phyloP scores from a whole-genome alignment of 768 basidiomycete species.

The Pleurotus ostreatus region DNA sequence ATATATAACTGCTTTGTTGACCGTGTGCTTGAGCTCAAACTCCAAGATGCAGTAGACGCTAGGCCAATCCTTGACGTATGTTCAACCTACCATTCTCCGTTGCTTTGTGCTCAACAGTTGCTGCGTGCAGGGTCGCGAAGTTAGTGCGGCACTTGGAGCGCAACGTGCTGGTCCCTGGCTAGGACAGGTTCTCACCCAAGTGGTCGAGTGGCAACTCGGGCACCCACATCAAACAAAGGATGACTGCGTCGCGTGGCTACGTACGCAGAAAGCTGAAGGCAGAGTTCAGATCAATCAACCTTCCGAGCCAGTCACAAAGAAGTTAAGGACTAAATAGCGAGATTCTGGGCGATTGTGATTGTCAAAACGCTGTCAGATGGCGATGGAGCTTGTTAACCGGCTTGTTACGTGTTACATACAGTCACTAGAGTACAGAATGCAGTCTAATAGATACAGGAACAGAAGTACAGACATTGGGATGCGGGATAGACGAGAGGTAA shows the following conservation, averaged over 20 bases:
- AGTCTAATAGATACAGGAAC: constrained; percentile 5
- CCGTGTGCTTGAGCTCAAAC: constrained; percentile 55
- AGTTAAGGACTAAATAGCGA: constrained; percentile 30
- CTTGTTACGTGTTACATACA: neutral
- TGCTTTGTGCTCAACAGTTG: neutral
- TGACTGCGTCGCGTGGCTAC: constrained; percentile 69
- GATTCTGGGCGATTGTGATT: neutral
- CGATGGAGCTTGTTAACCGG: neutral
- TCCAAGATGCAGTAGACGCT: constrained; percentile 60
- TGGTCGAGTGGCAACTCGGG: constrained; percentile 85
- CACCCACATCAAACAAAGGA: constrained; percentile 64
- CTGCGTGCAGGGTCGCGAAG: constrained; percentile 61
- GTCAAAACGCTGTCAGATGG: neutral
- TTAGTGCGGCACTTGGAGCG: constrained; percentile 48
- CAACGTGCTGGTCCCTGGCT: constrained; percentile 69
- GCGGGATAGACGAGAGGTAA: neutral
- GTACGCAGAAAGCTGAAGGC: constrained; percentile 46
- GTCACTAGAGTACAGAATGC: neutral
- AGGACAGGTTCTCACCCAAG: constrained; percentile 52
- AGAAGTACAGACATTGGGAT: constrained; percentile 3
- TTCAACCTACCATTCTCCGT: constrained; percentile 4
- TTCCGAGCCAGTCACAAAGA: constrained; percentile 33
- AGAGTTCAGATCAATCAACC: constrained; percentile 27
- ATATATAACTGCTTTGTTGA: constrained; percentile 63
- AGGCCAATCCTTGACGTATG: constrained; percentile 79